Percentiles rank a stretch among this genome's conserved stretches.
Evolutionary conservation across 2,329 filamentous ascomycete genomes (phyloP).

Genomic region (Penicillium thymicola): DNA sequence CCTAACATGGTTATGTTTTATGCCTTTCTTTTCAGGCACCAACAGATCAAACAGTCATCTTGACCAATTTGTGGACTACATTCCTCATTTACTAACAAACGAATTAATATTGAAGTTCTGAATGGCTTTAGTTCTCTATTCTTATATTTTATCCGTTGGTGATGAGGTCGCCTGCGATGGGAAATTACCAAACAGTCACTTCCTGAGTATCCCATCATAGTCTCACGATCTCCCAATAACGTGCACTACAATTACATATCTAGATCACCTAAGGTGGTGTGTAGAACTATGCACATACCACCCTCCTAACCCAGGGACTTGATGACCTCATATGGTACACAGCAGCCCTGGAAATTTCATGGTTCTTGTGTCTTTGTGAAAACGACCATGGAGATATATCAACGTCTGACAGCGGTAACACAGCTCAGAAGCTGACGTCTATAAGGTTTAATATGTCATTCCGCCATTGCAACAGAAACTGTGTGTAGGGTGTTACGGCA

Average conservation of each 20-base stretch:
- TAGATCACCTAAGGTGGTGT: background rate
- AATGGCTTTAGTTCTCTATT: background rate
- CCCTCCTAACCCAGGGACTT: background rate
- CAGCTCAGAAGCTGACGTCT: background rate
- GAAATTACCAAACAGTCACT: background rate
- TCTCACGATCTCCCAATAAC: background rate
- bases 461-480: background rate
- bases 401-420: background rate
- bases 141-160: no score
- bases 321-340: background rate
- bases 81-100: background rate
- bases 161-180: background rate
- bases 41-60: background rate
- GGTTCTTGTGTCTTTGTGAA: background rate
- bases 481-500: background rate
- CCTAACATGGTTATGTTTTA: background rate
- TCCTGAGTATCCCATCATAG: background rate
- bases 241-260: background rate
- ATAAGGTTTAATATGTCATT: background rate
- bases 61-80: background rate
- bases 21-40: background rate
- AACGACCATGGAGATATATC: background rate
- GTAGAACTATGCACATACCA: background rate
- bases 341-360: background rate
- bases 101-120: background rate